Evolutionary conservation across 345 rosid species (phyloP).

Genomic region (Clarkia xantiana): DNA sequence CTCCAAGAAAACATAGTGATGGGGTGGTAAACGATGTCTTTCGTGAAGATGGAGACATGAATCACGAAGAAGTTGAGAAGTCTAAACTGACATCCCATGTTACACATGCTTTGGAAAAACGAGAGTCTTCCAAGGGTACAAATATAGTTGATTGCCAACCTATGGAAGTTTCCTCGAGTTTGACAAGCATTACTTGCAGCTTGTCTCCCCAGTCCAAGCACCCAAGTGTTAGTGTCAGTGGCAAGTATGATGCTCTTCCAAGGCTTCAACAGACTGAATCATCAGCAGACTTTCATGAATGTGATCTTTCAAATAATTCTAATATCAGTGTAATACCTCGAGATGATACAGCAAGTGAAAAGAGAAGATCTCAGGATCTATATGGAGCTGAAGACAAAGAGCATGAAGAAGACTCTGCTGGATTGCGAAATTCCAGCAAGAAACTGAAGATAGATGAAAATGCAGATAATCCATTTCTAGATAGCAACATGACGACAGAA

Average conservation of each 20-base stretch:
- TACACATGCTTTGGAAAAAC: constrained; percentile 7
- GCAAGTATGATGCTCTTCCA: constrained; percentile 5
- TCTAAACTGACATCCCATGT: constrained; percentile 1
- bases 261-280: constrained; percentile 6
- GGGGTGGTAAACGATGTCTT: constrained; percentile 3
- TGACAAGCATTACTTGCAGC: constrained; percentile 4
- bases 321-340: constrained; percentile 11
- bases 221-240: constrained; percentile 3
- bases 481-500: constrained; percentile 13
- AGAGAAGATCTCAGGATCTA: constrained; percentile 10
- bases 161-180: constrained; percentile 1
- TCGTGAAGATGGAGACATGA: constrained; percentile 7
- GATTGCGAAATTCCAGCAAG: constrained; percentile 9
- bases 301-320: constrained; percentile 2
- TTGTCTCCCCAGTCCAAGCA: constrained; percentile 10
- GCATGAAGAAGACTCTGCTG: constrained; percentile 12
- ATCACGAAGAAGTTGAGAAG: constrained; percentile 9
- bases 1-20: constrained; percentile 11
- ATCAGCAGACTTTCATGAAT: constrained; percentile 12
- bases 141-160: too few species aligned
- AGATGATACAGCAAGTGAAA: constrained; percentile 12
- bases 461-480: constrained; percentile 12
- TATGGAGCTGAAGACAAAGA: constrained; percentile 9
- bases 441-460: constrained; percentile 8
- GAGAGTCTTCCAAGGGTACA: constrained; percentile 8